Conservation (phyloP, 805 yeast genomes). For the Starmera caribaea region DNA sequence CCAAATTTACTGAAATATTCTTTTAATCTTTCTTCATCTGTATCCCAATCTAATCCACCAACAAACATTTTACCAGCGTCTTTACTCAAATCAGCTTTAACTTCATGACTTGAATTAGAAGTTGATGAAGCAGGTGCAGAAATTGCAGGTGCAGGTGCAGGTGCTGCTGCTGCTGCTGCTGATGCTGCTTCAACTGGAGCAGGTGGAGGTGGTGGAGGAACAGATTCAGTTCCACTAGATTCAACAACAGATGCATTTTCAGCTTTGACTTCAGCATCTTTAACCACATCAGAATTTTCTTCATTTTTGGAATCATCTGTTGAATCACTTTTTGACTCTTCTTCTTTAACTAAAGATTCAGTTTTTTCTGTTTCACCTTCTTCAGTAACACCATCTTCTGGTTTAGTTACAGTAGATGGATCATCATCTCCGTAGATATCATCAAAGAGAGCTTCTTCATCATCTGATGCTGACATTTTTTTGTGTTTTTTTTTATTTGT, state of each 20-base stretch:
- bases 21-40: conserved; percentile 78
- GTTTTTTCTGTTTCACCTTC: conserved; percentile 18
- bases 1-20: conserved; percentile 85
- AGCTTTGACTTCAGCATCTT: not conserved
- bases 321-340: conserved; percentile 2
- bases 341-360: conserved; percentile 11
- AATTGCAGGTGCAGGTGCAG: conserved; percentile 11
- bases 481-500: not conserved
- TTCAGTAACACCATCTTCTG: conserved; percentile 16
- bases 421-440: conserved; percentile 54
- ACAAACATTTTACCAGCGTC: conserved; percentile 89
- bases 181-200: conserved; percentile 14
- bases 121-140: conserved; percentile 12
- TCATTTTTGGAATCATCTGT: conserved; percentile 1
- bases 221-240: not conserved
- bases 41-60: conserved; percentile 98
- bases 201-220: conserved; percentile 1
- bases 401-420: not conserved
- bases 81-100: conserved; percentile 42
- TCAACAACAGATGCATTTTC: not conserved
- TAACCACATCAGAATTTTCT: not conserved
- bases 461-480: conserved; percentile 62
- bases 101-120: conserved; percentile 6
- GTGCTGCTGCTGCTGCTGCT: conserved; percentile 4
- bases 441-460: conserved; percentile 90